Evolutionary conservation across 495 filamentous ascomycete genomes (phyloP).

Genomic region (Platismatia glauca): DNA sequence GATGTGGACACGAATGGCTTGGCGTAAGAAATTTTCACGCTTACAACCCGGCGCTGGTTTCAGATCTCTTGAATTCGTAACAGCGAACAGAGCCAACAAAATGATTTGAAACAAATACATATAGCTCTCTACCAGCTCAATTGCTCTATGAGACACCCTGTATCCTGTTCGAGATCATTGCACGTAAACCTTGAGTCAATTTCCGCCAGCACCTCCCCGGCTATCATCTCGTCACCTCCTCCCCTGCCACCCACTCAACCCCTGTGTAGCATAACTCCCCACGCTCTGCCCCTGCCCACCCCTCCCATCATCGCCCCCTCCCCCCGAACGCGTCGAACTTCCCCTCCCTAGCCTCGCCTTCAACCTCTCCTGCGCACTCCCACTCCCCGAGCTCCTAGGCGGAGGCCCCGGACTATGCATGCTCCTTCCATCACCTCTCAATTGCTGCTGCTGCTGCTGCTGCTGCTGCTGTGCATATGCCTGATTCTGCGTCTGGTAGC

Average conservation of each 20-base stretch:
- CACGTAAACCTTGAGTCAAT: background rate
- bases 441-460: slow-evolving; percentile 28
- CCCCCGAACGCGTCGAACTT: background rate
- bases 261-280: slow-evolving; percentile 23
- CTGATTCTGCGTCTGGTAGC: slow-evolving; percentile 48
- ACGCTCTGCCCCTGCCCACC: slow-evolving; percentile 12
- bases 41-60: slow-evolving; percentile 5
- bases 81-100: background rate
- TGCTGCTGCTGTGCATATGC: slow-evolving; percentile 22
- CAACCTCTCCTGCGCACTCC: slow-evolving; percentile 51
- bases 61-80: background rate
- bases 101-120: background rate
- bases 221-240: slow-evolving; percentile 2
- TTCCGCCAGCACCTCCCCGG: background rate
- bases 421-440: slow-evolving; percentile 39
- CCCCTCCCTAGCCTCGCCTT: slow-evolving; percentile 54
- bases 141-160: background rate
- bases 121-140: background rate
- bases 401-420: slow-evolving; percentile 33
- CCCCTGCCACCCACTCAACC: slow-evolving; percentile 23
- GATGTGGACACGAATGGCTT: slow-evolving; percentile 1
- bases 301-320: slow-evolving; percentile 11
- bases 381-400: slow-evolving; percentile 7
- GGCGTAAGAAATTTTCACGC: background rate
- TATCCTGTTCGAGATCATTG: background rate